phyloP scores from a whole-genome alignment of 345 rosid species.

The Stellera chamaejasme region DNA sequence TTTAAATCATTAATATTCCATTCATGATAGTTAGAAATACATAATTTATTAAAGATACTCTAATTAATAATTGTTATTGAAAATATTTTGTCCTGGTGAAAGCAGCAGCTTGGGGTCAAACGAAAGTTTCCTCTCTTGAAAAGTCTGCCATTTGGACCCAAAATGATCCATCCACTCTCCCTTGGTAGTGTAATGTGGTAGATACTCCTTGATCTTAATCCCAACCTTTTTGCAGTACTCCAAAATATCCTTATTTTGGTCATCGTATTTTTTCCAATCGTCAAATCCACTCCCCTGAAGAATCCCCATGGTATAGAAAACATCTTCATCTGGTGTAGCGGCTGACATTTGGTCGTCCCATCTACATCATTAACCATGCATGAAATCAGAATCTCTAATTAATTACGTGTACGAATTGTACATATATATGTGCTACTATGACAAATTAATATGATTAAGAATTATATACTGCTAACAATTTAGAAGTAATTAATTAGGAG shows the following conservation, averaged over 20 bases:
- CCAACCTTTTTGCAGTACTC: conserved; percentile 47
- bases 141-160: conserved; percentile 67
- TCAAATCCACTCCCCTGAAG: conserved; percentile 58
- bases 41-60: too few relatives aligned
- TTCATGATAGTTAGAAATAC: too few relatives aligned
- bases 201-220: conserved; percentile 56
- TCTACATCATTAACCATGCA: conserved; percentile 24
- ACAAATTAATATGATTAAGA: too few relatives aligned
- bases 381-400: background rate
- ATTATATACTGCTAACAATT: background rate
- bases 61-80: conserved; percentile 19
- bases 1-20: too few relatives aligned
- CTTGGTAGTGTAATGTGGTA: conserved; percentile 38
- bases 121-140: conserved; percentile 37
- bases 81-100: conserved; percentile 86
- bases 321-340: conserved; percentile 61
- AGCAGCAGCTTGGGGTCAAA: conserved; percentile 77
- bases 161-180: conserved; percentile 72
- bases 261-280: conserved; percentile 43
- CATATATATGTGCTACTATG: too few relatives aligned
- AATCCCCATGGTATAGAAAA: conserved; percentile 75
- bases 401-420: background rate
- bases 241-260: conserved; percentile 48
- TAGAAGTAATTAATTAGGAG: background rate
- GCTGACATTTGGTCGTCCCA: conserved; percentile 79